Conservation (phyloP, 2,329 filamentous ascomycete species). For the Paradendryphiella salina region DNA sequence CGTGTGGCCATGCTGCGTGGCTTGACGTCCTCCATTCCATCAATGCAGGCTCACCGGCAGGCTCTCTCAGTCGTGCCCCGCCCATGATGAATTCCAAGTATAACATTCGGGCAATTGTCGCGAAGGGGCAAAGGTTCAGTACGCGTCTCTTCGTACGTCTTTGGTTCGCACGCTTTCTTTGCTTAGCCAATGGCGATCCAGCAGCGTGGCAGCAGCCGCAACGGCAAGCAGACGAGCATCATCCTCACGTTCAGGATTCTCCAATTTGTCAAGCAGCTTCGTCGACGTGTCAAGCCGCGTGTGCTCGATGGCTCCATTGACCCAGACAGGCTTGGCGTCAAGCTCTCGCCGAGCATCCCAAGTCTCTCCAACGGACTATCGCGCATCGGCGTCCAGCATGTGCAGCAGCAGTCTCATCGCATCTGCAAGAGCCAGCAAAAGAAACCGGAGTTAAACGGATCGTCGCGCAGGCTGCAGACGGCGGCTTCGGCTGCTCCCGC, state of each 20-base stretch:
- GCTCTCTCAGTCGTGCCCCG: slow-evolving; percentile 35
- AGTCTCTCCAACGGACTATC: slow-evolving; percentile 35
- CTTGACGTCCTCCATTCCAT: slow-evolving; percentile 22
- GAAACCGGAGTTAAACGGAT: slow-evolving; percentile 16
- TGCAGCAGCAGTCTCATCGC: slow-evolving; percentile 30
- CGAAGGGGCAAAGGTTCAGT: slow-evolving; percentile 17
- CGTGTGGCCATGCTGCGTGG: slow-evolving; percentile 21
- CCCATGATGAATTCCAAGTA: slow-evolving; percentile 23
- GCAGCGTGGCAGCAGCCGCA: slow-evolving; percentile 8
- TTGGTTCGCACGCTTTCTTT: slow-evolving; percentile 16
- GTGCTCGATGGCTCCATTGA: slow-evolving; percentile 24
- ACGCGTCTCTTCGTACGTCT: slow-evolving; percentile 32
- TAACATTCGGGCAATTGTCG: slow-evolving; percentile 23
- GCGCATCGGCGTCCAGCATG: slow-evolving; percentile 25
- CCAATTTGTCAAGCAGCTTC: slow-evolving; percentile 46
- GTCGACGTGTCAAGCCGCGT: slow-evolving; percentile 44
- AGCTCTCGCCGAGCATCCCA: slow-evolving; percentile 29
- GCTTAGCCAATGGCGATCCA: slow-evolving; percentile 42
- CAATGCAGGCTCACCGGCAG: slow-evolving; percentile 26
- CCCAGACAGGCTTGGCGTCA: slow-evolving; percentile 28
- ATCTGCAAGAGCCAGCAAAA: slow-evolving; percentile 30
- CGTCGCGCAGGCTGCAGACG: slow-evolving; percentile 25
- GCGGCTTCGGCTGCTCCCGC: slow-evolving; percentile 30
- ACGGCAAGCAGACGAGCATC: slow-evolving; percentile 36
- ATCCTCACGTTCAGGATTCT: slow-evolving; percentile 46